These are phyloP conservation scores for Borovskyia barvae DNA, from an alignment of 208 protist genomes.

Conservation along the genomic window DNA sequence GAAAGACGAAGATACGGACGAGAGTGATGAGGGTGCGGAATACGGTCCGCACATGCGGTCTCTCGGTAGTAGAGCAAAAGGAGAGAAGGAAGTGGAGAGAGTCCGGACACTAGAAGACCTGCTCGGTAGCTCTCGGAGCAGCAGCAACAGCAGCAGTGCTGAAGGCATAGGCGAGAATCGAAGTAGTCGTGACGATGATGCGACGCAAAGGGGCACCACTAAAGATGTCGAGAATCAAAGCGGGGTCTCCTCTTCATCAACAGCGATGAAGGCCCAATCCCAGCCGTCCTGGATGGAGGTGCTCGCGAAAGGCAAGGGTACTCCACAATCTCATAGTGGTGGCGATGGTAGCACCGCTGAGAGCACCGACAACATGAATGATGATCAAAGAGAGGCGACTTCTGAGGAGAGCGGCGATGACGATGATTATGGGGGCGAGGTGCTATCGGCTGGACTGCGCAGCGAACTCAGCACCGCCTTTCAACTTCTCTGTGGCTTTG, in stretches of 20 bases:
- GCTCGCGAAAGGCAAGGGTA: not conserved
- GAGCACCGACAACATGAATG: slow-evolving; percentile 5
- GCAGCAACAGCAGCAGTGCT: slow-evolving; percentile 3
- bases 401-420: not conserved
- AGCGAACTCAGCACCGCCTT: slow-evolving; percentile 33
- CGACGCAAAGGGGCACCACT: no score
- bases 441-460: slow-evolving; percentile 23
- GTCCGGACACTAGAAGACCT: slow-evolving; percentile 48
- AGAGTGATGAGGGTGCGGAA: no score
- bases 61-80: not conserved
- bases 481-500: slow-evolving; percentile 41
- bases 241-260: not conserved
- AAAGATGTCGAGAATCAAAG: no score
- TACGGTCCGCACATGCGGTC: not conserved
- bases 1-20: no score
- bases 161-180: not conserved
- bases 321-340: not conserved
- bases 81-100: not conserved
- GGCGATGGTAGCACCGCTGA: not conserved
- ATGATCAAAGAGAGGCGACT: not conserved
- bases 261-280: not conserved
- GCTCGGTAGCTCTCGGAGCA: slow-evolving; percentile 31
- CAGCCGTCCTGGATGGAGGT: slow-evolving; percentile 22
- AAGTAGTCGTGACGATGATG: not conserved
- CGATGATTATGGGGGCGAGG: slow-evolving; percentile 5